Conservation (phyloP, 352 stramenopile species). For the Aphanomyces astaci region DNA sequence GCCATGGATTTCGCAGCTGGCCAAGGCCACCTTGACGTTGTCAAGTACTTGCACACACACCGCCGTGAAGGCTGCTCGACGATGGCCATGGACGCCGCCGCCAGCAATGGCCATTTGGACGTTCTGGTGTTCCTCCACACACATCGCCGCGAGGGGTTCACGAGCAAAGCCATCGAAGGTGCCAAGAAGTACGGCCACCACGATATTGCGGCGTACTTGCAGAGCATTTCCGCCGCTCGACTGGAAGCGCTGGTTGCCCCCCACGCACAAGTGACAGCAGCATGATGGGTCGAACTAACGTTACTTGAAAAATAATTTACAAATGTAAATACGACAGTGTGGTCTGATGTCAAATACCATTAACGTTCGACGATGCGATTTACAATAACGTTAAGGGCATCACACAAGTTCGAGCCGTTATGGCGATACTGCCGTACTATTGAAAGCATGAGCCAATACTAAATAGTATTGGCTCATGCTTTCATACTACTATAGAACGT, state of each 20-base stretch:
- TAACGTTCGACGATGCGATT: no score
- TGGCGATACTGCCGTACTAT: no score
- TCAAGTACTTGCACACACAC: background rate
- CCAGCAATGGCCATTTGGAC: conserved; percentile 26
- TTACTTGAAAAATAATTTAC: no score
- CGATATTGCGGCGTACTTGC: conserved; percentile 24
- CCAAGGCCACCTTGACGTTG: conserved; percentile 11
- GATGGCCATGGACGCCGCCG: conserved; percentile 27
- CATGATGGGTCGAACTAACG: no score
- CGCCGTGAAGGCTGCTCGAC: conserved; percentile 20
- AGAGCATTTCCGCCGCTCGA: background rate
- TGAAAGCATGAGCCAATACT: no score
- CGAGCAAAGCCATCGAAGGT: conserved; percentile 27
- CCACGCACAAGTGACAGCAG: background rate
- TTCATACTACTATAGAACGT: no score
- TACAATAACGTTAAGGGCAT: no score
- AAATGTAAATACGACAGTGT: no score
- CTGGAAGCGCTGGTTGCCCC: background rate
- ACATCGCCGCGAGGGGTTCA: conserved; percentile 16
- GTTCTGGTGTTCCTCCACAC: conserved; percentile 25
- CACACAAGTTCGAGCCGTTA: no score
- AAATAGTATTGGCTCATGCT: no score
- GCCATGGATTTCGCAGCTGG: conserved; percentile 4
- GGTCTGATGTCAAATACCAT: no score
- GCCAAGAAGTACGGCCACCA: conserved; percentile 24